Percentiles rank a stretch among this genome's conserved stretches.
Conservation (phyloP, 768 basidiomycete genomes). For the Amanita phalloides region DNA sequence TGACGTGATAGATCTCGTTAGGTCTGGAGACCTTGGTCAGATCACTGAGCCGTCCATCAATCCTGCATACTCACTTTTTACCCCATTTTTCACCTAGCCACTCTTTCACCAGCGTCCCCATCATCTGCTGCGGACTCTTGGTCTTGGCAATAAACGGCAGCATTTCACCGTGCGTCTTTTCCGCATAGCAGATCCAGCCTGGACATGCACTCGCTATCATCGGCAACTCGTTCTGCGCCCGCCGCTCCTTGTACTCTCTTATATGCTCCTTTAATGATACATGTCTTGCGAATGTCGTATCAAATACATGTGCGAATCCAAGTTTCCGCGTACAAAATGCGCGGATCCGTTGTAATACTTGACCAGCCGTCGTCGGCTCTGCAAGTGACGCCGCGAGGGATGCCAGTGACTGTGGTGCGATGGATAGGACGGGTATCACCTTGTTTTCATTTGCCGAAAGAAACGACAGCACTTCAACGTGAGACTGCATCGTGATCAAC, state of each 20-base stretch:
- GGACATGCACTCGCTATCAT: slow-evolving; percentile 96
- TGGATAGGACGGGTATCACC: slow-evolving; percentile 66
- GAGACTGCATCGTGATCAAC: slow-evolving; percentile 92
- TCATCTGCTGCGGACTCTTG: slow-evolving; percentile 90
- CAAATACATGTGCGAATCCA: slow-evolving; percentile 77
- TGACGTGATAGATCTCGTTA: slow-evolving; percentile 86
- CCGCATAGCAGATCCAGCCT: slow-evolving; percentile 98
- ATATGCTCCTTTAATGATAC: slow-evolving; percentile 74
- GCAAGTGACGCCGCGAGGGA: slow-evolving; percentile 53
- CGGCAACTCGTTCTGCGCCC: slow-evolving; percentile 40
- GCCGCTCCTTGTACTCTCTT: slow-evolving; percentile 71
- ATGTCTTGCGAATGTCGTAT: slow-evolving; percentile 92
- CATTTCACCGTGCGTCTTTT: slow-evolving; percentile 94
- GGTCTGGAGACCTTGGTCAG: slow-evolving; percentile 37
- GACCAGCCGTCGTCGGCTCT: slow-evolving; percentile 26
- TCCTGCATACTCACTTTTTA: slow-evolving; percentile 42
- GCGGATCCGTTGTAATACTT: slow-evolving; percentile 60
- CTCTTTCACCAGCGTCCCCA: slow-evolving; percentile 88
- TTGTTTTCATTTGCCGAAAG: slow-evolving; percentile 41
- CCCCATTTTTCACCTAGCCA: slow-evolving; percentile 68
- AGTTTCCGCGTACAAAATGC: slow-evolving; percentile 58
- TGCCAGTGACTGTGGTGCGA: slow-evolving; percentile 81
- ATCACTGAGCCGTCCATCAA: background rate
- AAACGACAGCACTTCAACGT: slow-evolving; percentile 81
- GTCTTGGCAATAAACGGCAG: slow-evolving; percentile 80